A percentile compares a stretch with the other conserved stretches of the same genome.
These are phyloP conservation scores for Neopestalotiopsis sp. DNA, from an alignment of 2,329 filamentous ascomycete genomes.

Conservation along the genomic window DNA sequence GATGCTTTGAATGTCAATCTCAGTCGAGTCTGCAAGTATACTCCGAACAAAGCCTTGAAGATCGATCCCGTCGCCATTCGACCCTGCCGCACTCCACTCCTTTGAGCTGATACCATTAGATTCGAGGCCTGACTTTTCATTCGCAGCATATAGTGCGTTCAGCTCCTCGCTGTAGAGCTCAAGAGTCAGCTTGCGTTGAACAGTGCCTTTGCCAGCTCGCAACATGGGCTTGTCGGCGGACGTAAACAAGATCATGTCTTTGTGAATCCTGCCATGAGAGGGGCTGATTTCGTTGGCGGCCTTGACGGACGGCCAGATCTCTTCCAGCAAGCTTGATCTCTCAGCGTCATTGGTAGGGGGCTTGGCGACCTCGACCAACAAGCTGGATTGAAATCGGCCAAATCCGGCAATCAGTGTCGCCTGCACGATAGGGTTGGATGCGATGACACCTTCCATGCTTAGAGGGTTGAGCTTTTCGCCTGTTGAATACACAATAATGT, in stretches of 20 bases:
- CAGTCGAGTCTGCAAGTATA: constrained; percentile 22
- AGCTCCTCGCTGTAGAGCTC: constrained; percentile 37
- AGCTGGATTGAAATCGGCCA: constrained; percentile 31
- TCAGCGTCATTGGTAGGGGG: constrained; percentile 19
- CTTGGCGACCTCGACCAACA: constrained; percentile 31
- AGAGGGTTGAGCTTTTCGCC: constrained; percentile 50
- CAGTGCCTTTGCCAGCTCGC: constrained; percentile 42
- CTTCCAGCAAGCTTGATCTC: constrained; percentile 21
- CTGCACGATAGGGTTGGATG: constrained; percentile 34
- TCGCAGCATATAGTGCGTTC: constrained; percentile 36
- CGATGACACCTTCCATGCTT: constrained; percentile 40
- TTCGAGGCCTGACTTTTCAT: not conserved
- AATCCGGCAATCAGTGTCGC: constrained; percentile 41
- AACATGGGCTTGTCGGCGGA: constrained; percentile 37
- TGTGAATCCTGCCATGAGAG: constrained; percentile 26
- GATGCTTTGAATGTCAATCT: constrained; percentile 21
- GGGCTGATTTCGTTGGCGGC: constrained; percentile 23
- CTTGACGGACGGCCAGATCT: constrained; percentile 27
- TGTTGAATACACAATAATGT: constrained; percentile 42
- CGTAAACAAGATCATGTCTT: constrained; percentile 36
- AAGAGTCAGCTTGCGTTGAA: constrained; percentile 38
- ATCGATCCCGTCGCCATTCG: not conserved
- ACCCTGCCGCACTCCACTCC: not conserved
- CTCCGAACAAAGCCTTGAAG: constrained; percentile 19
- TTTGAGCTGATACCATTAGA: not conserved